Percentiles rank a stretch among this genome's conserved stretches.
Evolutionary conservation across 2,329 filamentous ascomycete species (phyloP).

Genomic region (Paracoccidioides brasiliensis): DNA sequence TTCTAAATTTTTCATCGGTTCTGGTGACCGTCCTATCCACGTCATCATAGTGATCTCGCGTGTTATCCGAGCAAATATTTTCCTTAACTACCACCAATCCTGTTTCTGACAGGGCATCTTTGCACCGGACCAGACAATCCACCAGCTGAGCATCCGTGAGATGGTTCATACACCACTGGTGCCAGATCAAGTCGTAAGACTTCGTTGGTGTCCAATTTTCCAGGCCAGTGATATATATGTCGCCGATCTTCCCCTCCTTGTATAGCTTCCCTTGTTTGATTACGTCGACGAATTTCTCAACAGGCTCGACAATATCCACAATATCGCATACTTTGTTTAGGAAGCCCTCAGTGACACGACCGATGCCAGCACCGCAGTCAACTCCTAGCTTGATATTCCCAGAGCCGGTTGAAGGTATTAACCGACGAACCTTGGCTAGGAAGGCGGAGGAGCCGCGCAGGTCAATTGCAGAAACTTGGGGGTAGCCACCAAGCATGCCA

Average conservation of each 20-base stretch:
- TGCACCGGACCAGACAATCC: slow-evolving; percentile 52
- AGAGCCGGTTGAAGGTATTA: slow-evolving; percentile 12
- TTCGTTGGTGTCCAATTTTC: slow-evolving; percentile 51
- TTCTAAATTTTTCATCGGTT: slow-evolving; percentile 56
- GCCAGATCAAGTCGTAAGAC: slow-evolving; percentile 72
- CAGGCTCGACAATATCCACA: slow-evolving; percentile 77
- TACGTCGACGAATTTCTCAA: slow-evolving; percentile 61
- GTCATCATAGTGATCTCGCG: slow-evolving; percentile 59
- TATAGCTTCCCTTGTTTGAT: slow-evolving; percentile 33
- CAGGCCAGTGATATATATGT: slow-evolving; percentile 59
- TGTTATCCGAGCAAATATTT: slow-evolving; percentile 50
- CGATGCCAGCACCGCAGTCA: slow-evolving; percentile 60
- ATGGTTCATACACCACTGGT: slow-evolving; percentile 81
- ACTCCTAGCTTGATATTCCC: slow-evolving; percentile 29
- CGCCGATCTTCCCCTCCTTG: slow-evolving; percentile 40
- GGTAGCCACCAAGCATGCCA: slow-evolving; percentile 61
- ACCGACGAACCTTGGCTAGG: slow-evolving; percentile 48
- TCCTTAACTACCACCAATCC: slow-evolving; percentile 62
- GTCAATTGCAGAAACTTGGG: slow-evolving; percentile 55
- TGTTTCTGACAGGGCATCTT: slow-evolving; percentile 31
- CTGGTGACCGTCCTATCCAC: slow-evolving; percentile 67
- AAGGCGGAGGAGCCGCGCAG: slow-evolving; percentile 58
- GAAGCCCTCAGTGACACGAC: slow-evolving; percentile 65
- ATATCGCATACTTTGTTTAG: slow-evolving; percentile 54
- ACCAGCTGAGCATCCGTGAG: slow-evolving; percentile 62